These are phyloP conservation scores for Didymella lethalis DNA, from an alignment of 2,329 filamentous ascomycete species.

Conservation along the genomic window DNA sequence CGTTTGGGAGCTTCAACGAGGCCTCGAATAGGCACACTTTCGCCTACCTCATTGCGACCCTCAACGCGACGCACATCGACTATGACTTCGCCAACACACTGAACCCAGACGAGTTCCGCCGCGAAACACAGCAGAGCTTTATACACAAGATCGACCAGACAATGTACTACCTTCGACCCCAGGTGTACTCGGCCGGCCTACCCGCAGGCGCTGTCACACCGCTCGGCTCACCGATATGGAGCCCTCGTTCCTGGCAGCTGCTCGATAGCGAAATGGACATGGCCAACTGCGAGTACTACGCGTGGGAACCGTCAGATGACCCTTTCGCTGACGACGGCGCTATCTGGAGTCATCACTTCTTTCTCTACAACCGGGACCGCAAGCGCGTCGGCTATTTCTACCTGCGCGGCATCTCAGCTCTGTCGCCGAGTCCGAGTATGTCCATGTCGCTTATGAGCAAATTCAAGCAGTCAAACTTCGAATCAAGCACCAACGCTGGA, in stretches of 20 bases:
- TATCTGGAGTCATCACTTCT: slow-evolving; percentile 95
- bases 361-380: slow-evolving; percentile 93
- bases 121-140: slow-evolving; percentile 79
- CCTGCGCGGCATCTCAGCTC: slow-evolving; percentile 83
- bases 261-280: slow-evolving; percentile 96
- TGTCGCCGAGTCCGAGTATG: slow-evolving; percentile 67
- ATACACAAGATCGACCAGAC: slow-evolving; percentile 88
- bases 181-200: slow-evolving; percentile 52
- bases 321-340: slow-evolving; percentile 92
- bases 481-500: slow-evolving; percentile 60
- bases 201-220: slow-evolving; percentile 58
- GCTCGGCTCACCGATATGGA: slow-evolving; percentile 72
- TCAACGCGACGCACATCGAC: slow-evolving; percentile 94
- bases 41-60: slow-evolving; percentile 92
- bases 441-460: slow-evolving; percentile 47
- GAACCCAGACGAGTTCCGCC: slow-evolving; percentile 86
- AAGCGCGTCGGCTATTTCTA: slow-evolving; percentile 96
- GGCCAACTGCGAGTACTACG: slow-evolving; percentile 87
- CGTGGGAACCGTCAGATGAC: slow-evolving; percentile 87
- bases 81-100: slow-evolving; percentile 97
- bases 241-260: slow-evolving; percentile 87
- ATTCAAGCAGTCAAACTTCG: slow-evolving; percentile 55
- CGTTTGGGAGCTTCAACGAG: slow-evolving; percentile 90
- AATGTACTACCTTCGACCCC: slow-evolving; percentile 81
- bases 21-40: slow-evolving; percentile 89